phyloP scores from a whole-genome alignment of 768 basidiomycete species.

The Mycena pura region DNA sequence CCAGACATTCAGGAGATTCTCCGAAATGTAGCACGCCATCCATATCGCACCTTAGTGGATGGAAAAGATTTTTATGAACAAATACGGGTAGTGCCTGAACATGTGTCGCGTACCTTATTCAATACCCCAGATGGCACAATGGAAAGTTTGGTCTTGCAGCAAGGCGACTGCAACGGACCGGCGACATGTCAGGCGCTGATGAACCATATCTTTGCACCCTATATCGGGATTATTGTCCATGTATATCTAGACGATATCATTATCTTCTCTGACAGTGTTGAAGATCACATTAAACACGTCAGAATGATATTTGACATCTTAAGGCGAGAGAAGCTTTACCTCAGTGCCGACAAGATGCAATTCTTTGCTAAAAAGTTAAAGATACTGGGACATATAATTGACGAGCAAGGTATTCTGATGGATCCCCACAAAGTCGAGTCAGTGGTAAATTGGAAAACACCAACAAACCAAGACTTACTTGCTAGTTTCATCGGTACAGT shows the following conservation, averaged over 20 bases:
- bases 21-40: too few species aligned
- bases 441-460: slow-evolving; percentile 42
- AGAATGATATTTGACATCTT: slow-evolving; percentile 39
- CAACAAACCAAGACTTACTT: slow-evolving; percentile 42
- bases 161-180: slow-evolving; percentile 10
- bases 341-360: slow-evolving; percentile 34
- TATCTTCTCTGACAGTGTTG: slow-evolving; percentile 45
- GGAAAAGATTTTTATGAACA: too few species aligned
- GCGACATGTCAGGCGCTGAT: slow-evolving; percentile 50
- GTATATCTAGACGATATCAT: slow-evolving; percentile 42
- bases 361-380: slow-evolving; percentile 31
- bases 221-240: slow-evolving; percentile 42
- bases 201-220: slow-evolving; percentile 42
- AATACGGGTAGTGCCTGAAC: too few species aligned
- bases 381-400: slow-evolving; percentile 41
- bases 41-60: too few species aligned
- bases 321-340: slow-evolving; percentile 38
- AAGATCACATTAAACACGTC: slow-evolving; percentile 42
- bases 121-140: too few species aligned
- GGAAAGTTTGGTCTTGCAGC: too few species aligned
- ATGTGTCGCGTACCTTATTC: too few species aligned
- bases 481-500: slow-evolving; percentile 41
- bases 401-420: slow-evolving; percentile 49
- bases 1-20: too few species aligned
- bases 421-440: slow-evolving; percentile 52